A percentile compares a stretch with the other conserved stretches of the same genome.
Evolutionary conservation across 139 green algal species (phyloP).

Genomic region (Chlamydomonas sp.): DNA sequence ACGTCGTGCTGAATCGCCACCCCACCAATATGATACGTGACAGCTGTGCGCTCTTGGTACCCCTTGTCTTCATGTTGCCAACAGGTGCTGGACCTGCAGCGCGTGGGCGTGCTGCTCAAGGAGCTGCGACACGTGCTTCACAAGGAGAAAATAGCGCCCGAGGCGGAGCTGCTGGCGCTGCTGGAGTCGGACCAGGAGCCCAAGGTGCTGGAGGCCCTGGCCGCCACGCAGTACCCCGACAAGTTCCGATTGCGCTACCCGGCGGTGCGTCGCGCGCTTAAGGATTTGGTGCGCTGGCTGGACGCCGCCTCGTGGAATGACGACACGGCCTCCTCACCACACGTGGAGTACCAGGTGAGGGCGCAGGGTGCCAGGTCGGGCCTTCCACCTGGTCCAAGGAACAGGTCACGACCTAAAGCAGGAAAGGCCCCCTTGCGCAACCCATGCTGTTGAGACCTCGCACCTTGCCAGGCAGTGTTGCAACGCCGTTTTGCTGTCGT

Average conservation of each 20-base stretch:
- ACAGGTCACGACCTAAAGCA: no score
- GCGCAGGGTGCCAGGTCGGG: not conserved
- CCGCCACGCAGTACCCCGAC: slow-evolving; percentile 9
- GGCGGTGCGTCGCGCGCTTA: not conserved
- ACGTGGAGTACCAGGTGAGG: slow-evolving; percentile 32
- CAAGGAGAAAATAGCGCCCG: slow-evolving; percentile 15
- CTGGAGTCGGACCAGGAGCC: not conserved
- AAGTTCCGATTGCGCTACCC: slow-evolving; percentile 33
- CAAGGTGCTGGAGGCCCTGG: slow-evolving; percentile 17
- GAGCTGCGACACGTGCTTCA: slow-evolving; percentile 6
- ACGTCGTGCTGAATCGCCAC: no score
- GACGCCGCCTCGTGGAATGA: slow-evolving; percentile 29
- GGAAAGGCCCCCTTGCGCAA: no score
- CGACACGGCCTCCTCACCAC: not conserved
- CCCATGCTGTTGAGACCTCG: not conserved
- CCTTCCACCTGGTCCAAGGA: no score
- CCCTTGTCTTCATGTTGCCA: no score
- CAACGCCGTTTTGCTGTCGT: no score
- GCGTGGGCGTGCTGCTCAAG: not conserved
- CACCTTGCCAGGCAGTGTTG: not conserved
- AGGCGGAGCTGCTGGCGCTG: slow-evolving; percentile 23
- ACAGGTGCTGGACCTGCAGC: slow-evolving; percentile 26
- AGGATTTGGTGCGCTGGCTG: slow-evolving; percentile 22
- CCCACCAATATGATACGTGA: no score
- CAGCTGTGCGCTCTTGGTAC: no score